A percentile compares a stretch with the other conserved stretches of the same genome.
phyloP scores from a whole-genome alignment of 2,329 filamentous ascomycete genomes.

The Cladobotryum protrusum region DNA sequence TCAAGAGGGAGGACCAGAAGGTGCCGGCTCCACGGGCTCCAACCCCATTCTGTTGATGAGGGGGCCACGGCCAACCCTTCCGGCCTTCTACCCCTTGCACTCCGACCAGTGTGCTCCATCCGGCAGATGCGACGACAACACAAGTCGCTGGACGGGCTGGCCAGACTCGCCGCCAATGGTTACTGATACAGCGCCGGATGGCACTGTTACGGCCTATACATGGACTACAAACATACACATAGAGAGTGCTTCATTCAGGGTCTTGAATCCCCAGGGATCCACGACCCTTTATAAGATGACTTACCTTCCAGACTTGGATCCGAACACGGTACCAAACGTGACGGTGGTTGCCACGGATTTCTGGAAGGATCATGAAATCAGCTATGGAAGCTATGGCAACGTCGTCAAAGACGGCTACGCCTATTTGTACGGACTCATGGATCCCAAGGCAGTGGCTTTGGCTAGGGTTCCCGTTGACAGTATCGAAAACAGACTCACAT shows the following conservation, averaged over 20 bases:
- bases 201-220: constrained; percentile 13
- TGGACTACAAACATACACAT: constrained; percentile 11
- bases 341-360: constrained; percentile 9
- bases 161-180: constrained; percentile 16
- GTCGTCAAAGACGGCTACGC: constrained; percentile 14
- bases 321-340: constrained; percentile 11
- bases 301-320: constrained; percentile 11
- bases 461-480: constrained; percentile 13
- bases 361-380: constrained; percentile 13
- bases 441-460: constrained; percentile 13
- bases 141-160: constrained; percentile 13
- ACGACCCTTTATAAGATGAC: constrained; percentile 14
- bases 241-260: not conserved
- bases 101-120: constrained; percentile 7
- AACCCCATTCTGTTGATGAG: constrained; percentile 11
- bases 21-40: constrained; percentile 9
- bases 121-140: constrained; percentile 11
- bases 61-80: constrained; percentile 9
- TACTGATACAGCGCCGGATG: constrained; percentile 3
- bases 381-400: constrained; percentile 15
- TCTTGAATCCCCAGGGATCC: constrained; percentile 4
- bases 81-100: constrained; percentile 8
- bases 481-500: constrained; percentile 15
- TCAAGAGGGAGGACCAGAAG: constrained; percentile 5
- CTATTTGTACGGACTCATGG: constrained; percentile 15